These are phyloP conservation scores for Penicillium italicum DNA, from an alignment of 2,329 filamentous ascomycete genomes.

Conservation along the genomic window DNA sequence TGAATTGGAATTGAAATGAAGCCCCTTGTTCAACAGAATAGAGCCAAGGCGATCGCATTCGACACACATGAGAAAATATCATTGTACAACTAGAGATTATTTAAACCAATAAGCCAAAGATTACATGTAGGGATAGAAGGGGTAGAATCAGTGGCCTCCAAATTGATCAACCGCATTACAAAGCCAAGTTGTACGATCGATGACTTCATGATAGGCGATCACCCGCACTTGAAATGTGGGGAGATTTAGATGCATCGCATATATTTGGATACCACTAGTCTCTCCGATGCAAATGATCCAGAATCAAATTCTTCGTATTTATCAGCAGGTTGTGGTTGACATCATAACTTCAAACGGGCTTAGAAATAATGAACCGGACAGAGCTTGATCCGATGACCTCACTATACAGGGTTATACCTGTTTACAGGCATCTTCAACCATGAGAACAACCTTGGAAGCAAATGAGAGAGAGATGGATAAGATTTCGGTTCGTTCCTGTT, in stretches of 20 bases:
- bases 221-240: too few species aligned
- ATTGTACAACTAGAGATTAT: background rate
- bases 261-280: too few species aligned
- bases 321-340: background rate
- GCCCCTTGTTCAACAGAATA: background rate
- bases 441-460: background rate
- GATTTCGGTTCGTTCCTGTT: background rate
- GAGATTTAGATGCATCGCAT: background rate
- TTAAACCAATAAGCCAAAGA: background rate
- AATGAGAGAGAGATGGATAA: background rate
- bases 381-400: background rate
- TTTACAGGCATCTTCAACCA: background rate
- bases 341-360: background rate
- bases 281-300: too few species aligned
- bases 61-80: background rate
- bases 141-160: background rate
- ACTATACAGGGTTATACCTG: background rate
- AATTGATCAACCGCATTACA: background rate
- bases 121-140: background rate
- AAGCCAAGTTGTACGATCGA: constrained; percentile 1
- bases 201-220: constrained; percentile 23
- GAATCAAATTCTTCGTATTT: background rate
- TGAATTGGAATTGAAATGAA: background rate
- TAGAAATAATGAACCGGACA: background rate
- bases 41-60: background rate